Evolutionary conservation across 345 rosid genomes (phyloP).

Genomic region (Gossypium longicalyx): DNA sequence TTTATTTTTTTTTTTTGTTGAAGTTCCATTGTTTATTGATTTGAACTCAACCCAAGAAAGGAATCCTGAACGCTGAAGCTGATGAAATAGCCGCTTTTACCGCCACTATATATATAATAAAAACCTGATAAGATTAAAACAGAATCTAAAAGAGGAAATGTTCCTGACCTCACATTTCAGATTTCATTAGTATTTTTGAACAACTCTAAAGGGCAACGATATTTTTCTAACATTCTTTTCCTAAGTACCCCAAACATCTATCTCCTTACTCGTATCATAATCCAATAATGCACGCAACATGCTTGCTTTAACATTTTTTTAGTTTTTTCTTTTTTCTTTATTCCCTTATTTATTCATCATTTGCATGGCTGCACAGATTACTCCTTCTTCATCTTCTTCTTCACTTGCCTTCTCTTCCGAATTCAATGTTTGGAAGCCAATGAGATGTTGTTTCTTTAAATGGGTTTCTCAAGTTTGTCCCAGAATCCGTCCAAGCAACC

Average conservation of each 20-base stretch:
- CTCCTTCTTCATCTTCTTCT: slow-evolving; percentile 36
- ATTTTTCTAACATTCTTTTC: not conserved
- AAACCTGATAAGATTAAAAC: not conserved
- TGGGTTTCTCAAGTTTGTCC: slow-evolving; percentile 43
- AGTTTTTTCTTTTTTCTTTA: not conserved
- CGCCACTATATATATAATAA: not conserved
- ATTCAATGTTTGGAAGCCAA: slow-evolving; percentile 31
- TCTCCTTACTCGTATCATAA: not conserved
- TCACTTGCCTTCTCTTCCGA: slow-evolving; percentile 29
- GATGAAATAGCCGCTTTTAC: not conserved
- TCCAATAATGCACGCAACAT: not conserved
- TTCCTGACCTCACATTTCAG: slow-evolving; percentile 28
- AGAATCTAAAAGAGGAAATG: slow-evolving; percentile 4
- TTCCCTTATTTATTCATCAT: not conserved
- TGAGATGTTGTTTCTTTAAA: slow-evolving; percentile 29
- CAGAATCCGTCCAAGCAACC: slow-evolving; percentile 33
- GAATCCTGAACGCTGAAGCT: not conserved
- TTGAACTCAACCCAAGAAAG: not conserved
- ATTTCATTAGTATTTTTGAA: not conserved
- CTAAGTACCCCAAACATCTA: not conserved
- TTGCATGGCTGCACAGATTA: slow-evolving; percentile 50
- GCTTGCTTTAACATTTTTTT: not conserved
- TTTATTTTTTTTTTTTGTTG: not conserved
- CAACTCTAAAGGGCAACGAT: slow-evolving; percentile 4
- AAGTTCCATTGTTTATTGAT: no score